phyloP scores from a whole-genome alignment of 768 basidiomycete species.

The Russula earlei region DNA sequence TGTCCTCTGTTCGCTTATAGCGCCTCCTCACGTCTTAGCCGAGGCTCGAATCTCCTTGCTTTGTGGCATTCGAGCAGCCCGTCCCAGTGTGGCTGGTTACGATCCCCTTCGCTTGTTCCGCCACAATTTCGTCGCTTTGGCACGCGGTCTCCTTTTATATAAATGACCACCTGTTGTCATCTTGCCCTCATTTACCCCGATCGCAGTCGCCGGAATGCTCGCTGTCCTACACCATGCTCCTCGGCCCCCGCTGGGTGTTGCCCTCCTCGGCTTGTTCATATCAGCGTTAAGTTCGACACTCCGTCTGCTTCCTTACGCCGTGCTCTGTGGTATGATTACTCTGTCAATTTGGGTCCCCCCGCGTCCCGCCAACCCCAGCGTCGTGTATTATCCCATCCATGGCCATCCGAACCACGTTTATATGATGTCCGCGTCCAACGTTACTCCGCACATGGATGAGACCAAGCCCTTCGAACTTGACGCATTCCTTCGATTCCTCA shows the following conservation, averaged over 20 bases:
- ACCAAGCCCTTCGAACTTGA: neutral
- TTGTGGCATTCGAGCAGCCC: neutral
- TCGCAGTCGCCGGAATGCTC: conserved; percentile 4
- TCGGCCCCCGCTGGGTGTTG: conserved; percentile 10
- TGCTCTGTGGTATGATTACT: conserved; percentile 1
- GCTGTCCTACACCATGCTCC: conserved; percentile 4
- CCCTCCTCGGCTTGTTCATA: conserved; percentile 5
- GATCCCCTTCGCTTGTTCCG: neutral
- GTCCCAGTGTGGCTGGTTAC: neutral
- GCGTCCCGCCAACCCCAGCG: neutral
- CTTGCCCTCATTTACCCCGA: neutral
- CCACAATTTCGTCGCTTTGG: conserved; percentile 1
- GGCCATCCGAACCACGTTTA: neutral
- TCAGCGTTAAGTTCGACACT: neutral
- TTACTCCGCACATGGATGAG: neutral
- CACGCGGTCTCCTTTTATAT: neutral
- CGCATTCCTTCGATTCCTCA: neutral
- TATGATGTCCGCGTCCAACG: neutral
- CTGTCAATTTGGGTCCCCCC: conserved; percentile 6
- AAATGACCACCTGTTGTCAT: neutral
- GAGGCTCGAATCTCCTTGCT: neutral
- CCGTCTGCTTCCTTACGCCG: conserved; percentile 2
- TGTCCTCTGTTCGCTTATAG: too few relatives aligned
- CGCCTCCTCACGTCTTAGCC: neutral
- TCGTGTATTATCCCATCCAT: neutral